Conservation (phyloP, 306 rosid genomes). For the Vigna radiata region DNA sequence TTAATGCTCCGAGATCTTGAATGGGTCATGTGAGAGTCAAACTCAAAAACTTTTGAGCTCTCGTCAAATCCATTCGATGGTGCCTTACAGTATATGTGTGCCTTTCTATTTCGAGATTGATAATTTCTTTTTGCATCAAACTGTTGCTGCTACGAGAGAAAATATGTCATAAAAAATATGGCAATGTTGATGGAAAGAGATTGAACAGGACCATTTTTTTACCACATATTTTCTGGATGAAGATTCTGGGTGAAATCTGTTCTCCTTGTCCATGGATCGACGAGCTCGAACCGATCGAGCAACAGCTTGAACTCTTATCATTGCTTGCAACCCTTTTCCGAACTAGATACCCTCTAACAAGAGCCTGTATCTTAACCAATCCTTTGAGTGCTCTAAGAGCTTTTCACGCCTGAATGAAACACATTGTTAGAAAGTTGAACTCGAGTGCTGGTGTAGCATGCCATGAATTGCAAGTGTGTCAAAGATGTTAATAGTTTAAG, state of each 20-base stretch:
- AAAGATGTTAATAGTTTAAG: too few relatives aligned
- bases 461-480: too few relatives aligned
- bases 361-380: slow-evolving; percentile 85
- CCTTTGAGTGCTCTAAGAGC: slow-evolving; percentile 85
- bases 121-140: slow-evolving; percentile 64
- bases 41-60: slow-evolving; percentile 69
- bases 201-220: slow-evolving; percentile 29
- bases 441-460: neutral
- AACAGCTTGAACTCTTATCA: slow-evolving; percentile 75
- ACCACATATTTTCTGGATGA: slow-evolving; percentile 59
- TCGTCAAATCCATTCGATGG: slow-evolving; percentile 49
- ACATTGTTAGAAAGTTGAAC: neutral
- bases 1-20: slow-evolving; percentile 61
- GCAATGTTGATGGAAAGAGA: slow-evolving; percentile 9
- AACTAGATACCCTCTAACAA: slow-evolving; percentile 85
- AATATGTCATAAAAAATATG: neutral
- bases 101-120: slow-evolving; percentile 64
- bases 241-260: slow-evolving; percentile 44
- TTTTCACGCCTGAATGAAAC: slow-evolving; percentile 72
- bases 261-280: slow-evolving; percentile 70
- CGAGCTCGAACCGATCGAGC: slow-evolving; percentile 72
- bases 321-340: slow-evolving; percentile 84
- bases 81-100: slow-evolving; percentile 45
- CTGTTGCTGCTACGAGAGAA: slow-evolving; percentile 65
- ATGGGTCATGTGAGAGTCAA: slow-evolving; percentile 66